Conservation (phyloP, 768 basidiomycete species). For the Lactarius pseudohatsudake region DNA sequence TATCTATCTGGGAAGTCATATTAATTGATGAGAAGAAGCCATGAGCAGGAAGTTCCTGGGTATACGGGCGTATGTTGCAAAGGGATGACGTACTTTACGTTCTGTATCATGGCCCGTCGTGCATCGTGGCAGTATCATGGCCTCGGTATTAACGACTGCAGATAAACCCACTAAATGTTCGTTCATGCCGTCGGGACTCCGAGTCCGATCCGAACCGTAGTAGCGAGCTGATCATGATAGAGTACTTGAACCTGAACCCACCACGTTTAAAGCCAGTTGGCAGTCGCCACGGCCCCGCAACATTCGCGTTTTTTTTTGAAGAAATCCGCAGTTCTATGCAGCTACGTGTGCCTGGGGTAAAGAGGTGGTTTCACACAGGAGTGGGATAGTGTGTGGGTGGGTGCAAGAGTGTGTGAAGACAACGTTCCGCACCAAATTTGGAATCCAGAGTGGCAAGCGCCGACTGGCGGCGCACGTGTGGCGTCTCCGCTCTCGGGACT, state of each 20-base stretch:
- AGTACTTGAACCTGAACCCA: neutral
- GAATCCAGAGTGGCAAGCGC: neutral
- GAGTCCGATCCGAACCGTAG: neutral
- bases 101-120: neutral
- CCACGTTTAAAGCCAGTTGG: neutral
- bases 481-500: too few species aligned
- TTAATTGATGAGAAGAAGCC: neutral
- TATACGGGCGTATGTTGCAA: neutral
- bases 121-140: neutral
- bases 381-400: neutral
- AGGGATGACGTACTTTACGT: slow-evolving; percentile 1
- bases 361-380: neutral
- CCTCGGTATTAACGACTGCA: neutral
- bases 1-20: neutral
- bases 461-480: too few species aligned
- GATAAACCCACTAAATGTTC: neutral
- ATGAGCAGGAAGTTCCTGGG: neutral
- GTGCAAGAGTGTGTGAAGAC: neutral
- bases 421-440: neutral
- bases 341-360: neutral
- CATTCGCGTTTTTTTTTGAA: neutral
- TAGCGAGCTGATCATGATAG: neutral
- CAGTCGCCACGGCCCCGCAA: neutral
- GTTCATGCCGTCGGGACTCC: neutral
- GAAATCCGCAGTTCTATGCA: neutral